A percentile compares a stretch with the other conserved stretches of the same genome.
Conservation (phyloP, 1,139 yeast genomes). For the Pichia sp. region DNA sequence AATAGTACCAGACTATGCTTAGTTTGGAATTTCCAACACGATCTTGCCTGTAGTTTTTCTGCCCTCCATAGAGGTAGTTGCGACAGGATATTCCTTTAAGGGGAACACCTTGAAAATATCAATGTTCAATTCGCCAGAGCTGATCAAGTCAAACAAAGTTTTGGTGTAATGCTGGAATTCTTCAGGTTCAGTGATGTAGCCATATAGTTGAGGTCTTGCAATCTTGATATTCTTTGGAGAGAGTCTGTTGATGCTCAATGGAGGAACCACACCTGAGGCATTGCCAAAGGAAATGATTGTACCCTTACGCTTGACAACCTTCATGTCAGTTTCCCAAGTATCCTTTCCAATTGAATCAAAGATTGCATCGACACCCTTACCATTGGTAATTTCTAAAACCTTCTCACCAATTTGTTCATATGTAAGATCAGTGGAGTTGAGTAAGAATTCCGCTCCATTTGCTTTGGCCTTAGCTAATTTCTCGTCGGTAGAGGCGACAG, state of each 20-base stretch:
- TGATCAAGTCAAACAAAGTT: constrained; percentile 38
- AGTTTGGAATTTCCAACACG: constrained; percentile 46
- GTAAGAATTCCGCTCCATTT: constrained; percentile 68
- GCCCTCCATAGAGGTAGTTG: constrained; percentile 60
- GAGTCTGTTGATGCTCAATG: constrained; percentile 44
- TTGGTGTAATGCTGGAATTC: constrained; percentile 53
- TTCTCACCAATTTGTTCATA: constrained; percentile 47
- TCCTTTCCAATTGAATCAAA: constrained; percentile 83
- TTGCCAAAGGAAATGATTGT: constrained; percentile 74
- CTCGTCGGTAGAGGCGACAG: constrained; percentile 70
- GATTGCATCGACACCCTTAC: constrained; percentile 64
- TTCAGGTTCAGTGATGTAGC: constrained; percentile 44
- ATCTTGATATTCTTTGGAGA: constrained; percentile 56
- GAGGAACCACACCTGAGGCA: constrained; percentile 79
- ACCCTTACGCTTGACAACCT: constrained; percentile 63
- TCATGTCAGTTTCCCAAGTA: constrained; percentile 59
- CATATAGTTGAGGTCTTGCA: constrained; percentile 55
- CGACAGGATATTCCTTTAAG: constrained; percentile 56
- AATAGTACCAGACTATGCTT: too few relatives aligned
- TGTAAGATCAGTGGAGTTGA: constrained; percentile 42
- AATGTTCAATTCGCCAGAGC: constrained; percentile 44
- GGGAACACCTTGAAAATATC: constrained; percentile 49
- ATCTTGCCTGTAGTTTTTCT: constrained; percentile 78
- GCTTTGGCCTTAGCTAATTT: constrained; percentile 53
- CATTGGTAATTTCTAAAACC: constrained; percentile 61